phyloP scores from a whole-genome alignment of 2,329 filamentous ascomycete genomes.

The Aspergillus caelatus region DNA sequence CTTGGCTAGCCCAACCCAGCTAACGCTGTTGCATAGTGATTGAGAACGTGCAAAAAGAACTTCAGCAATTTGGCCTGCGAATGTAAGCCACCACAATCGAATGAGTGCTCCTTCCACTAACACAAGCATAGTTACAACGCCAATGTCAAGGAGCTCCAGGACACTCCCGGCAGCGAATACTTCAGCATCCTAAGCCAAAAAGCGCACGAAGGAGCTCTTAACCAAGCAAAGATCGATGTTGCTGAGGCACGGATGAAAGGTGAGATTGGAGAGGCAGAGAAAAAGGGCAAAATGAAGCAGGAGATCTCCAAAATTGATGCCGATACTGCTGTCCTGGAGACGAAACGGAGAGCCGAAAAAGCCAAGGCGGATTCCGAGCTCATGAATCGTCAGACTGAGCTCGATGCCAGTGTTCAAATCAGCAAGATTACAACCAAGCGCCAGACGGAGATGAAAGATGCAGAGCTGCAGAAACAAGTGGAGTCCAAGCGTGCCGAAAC shows the following conservation, averaged over 20 bases:
- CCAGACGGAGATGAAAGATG: conserved; percentile 73
- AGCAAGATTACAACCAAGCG: conserved; percentile 74
- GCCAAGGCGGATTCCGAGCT: conserved; percentile 76
- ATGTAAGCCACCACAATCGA: conserved; percentile 52
- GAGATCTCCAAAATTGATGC: conserved; percentile 88
- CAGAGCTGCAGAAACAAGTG: conserved; percentile 77
- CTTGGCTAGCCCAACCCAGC: neutral
- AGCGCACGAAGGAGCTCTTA: conserved; percentile 81
- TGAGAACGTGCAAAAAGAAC: conserved; percentile 74
- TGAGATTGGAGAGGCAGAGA: conserved; percentile 68
- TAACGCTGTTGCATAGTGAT: conserved; percentile 54
- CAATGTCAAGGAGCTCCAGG: conserved; percentile 85
- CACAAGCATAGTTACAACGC: conserved; percentile 59
- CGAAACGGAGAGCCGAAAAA: conserved; percentile 80
- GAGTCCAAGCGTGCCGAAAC: conserved; percentile 76
- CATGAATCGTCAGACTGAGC: conserved; percentile 70
- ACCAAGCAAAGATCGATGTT: conserved; percentile 70
- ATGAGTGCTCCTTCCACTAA: conserved; percentile 3
- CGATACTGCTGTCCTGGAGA: conserved; percentile 81
- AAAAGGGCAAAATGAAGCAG: conserved; percentile 78
- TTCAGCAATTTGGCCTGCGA: conserved; percentile 77
- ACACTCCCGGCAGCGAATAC: conserved; percentile 79
- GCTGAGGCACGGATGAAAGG: conserved; percentile 64
- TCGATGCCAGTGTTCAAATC: conserved; percentile 74
- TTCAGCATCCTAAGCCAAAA: conserved; percentile 81